Base-by-base conservation (phyloP, 495 filamentous ascomycete genomes). In the Saxophila tyrrhenica region DNA sequence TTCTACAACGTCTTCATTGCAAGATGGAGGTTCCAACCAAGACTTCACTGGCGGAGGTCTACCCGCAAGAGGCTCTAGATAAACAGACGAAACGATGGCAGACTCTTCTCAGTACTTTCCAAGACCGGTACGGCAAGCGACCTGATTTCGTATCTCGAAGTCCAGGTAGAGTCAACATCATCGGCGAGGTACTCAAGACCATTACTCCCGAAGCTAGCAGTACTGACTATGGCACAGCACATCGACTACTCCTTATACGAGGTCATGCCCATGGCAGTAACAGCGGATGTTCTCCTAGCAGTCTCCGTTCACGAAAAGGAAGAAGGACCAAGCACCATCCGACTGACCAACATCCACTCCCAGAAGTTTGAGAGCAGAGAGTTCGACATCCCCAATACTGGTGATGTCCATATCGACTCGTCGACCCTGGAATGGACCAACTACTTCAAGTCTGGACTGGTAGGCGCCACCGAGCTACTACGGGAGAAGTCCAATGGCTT, bases 161-260 rank as follows among this genome's bases (percentile, higher is more conserved):
- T 54, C 92, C 92, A 0, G 92, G 92, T 48, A 78, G 92, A 54
- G 92, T 98, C 56, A 97, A 97, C 74, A 92, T 98, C 67, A 96
- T 98, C 62, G 92, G 92, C 65, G 92, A 98, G 54, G 69, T n/a
- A n/a, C n/a, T n/a, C 71, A 60, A 24, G 13, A 13, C 3, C 23
- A n/a, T n/a, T n/a, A n/a, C n/a, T n/a, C n/a, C n/a, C n/a, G n/a
- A n/a, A n/a, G n/a, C n/a, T 38, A 15, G n/a, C 42, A 35, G 29
- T 35, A 13, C 29, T 35, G 13, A 35, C 29, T 13, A 54, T 2
- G 10, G 11, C 1, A n/a, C 49, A 68, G 75, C 92, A 98, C 72
- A 96, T 98, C 64, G 92, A 98, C 75, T 98, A 98, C 70, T 94
- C 87, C 19, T 80, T 97, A 35, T 98, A 96, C 73, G 82, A 91